These are phyloP conservation scores for Gastrodia elata DNA, from an alignment of 106 monocot genomes.

Conservation along the genomic window DNA sequence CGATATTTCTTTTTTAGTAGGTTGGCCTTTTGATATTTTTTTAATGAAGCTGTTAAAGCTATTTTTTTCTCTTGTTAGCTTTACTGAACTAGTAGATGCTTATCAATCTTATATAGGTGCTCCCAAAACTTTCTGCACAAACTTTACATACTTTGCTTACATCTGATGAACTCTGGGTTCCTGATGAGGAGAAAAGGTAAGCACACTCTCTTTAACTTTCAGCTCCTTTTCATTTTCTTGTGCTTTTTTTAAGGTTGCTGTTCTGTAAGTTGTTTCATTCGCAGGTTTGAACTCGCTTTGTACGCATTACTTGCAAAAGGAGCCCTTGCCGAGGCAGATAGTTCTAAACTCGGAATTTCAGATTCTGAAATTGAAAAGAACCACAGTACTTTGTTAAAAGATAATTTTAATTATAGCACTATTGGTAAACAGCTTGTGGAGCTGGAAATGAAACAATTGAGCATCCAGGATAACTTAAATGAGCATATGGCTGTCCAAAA, in stretches of 20 bases:
- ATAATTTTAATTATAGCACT: slow-evolving; percentile 18
- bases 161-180: slow-evolving; percentile 95
- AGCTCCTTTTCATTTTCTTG: background rate
- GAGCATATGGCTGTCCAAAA: slow-evolving; percentile 38
- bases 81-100: background rate
- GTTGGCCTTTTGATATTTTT: background rate
- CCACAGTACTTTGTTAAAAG: slow-evolving; percentile 22
- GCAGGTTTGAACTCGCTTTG: slow-evolving; percentile 90
- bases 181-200: slow-evolving; percentile 95
- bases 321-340: slow-evolving; percentile 37
- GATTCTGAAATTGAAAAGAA: slow-evolving; percentile 21
- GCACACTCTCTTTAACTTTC: background rate
- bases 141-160: slow-evolving; percentile 86
- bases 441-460: slow-evolving; percentile 38
- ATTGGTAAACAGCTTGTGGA: slow-evolving; percentile 25
- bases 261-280: slow-evolving; percentile 6
- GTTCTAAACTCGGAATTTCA: slow-evolving; percentile 24
- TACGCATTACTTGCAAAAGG: slow-evolving; percentile 65
- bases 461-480: slow-evolving; percentile 34
- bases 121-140: slow-evolving; percentile 92
- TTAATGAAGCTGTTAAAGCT: background rate
- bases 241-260: slow-evolving; percentile 2
- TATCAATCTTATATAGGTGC: slow-evolving; percentile 42
- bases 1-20: background rate
- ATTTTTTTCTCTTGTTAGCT: background rate